These are phyloP conservation scores for Nyctanthes arbortristis DNA, from an alignment of 257 asterid genomes.

Conservation along the genomic window DNA sequence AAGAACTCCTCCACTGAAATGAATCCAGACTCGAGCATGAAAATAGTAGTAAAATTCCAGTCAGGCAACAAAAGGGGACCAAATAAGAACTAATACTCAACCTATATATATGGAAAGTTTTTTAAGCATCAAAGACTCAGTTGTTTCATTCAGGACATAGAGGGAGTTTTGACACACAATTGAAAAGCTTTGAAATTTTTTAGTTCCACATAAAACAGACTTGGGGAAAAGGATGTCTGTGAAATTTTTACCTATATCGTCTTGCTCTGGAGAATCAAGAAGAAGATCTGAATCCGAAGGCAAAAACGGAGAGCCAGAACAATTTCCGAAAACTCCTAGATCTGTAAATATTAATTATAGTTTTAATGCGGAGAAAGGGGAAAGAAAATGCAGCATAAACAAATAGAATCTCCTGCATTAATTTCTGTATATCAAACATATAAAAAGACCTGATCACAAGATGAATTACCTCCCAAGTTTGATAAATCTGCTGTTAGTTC, in stretches of 20 bases:
- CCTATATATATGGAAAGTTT: background rate
- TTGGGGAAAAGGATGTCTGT: background rate
- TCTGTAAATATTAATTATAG: constrained; percentile 43
- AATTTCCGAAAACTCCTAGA: constrained; percentile 69
- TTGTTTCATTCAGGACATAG: background rate
- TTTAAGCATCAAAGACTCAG: background rate
- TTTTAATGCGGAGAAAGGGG: background rate
- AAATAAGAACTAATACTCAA: background rate
- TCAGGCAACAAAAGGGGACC: background rate
- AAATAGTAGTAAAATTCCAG: background rate
- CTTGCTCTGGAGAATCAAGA: constrained; percentile 67
- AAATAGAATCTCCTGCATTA: background rate
- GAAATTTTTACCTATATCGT: constrained; percentile 56
- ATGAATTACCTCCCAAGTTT: constrained; percentile 35
- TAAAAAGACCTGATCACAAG: background rate
- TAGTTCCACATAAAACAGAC: background rate
- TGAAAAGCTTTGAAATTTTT: no score
- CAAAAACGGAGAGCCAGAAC: constrained; percentile 72
- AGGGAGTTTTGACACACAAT: background rate
- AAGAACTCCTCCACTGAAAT: constrained; percentile 71
- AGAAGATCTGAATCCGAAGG: constrained; percentile 77
- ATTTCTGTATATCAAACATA: background rate
- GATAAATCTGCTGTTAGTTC: constrained; percentile 91
- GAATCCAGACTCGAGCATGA: constrained; percentile 18
- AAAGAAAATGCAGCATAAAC: background rate